Evolutionary conservation across 164 flowering plant species (phyloP).

Genomic region (Aristolochia fimbriata): DNA sequence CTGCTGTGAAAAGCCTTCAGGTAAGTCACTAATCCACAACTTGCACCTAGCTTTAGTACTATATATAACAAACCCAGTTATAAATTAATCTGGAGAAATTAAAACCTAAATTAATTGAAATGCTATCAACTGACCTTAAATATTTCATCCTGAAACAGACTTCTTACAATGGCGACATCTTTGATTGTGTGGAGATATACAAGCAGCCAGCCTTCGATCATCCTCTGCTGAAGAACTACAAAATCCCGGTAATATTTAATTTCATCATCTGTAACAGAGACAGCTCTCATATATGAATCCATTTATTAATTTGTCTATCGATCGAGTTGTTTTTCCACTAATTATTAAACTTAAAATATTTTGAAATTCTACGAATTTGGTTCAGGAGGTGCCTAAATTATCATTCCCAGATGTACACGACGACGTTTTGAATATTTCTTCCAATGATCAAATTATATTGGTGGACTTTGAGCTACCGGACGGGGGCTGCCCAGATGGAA

Average conservation of each 20-base stretch:
- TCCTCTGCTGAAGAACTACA: background rate
- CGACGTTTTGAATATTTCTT: background rate
- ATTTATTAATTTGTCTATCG: too few relatives aligned
- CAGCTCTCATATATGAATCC: too few relatives aligned
- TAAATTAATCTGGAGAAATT: too few relatives aligned
- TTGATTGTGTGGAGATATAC: conserved; percentile 1
- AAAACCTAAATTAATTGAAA: too few relatives aligned
- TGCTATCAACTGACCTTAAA: too few relatives aligned
- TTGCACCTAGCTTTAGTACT: background rate
- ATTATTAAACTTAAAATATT: too few relatives aligned
- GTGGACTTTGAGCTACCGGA: background rate
- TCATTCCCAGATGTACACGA: background rate
- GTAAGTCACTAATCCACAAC: background rate
- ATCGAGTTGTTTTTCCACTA: too few relatives aligned
- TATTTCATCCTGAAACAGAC: background rate
- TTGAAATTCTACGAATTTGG: too few relatives aligned
- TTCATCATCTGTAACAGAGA: too few relatives aligned
- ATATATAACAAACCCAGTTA: background rate
- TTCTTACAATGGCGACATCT: background rate
- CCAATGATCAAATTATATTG: background rate
- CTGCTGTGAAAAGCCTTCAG: background rate
- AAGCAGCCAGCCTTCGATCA: conserved; percentile 3
- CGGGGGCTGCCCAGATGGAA: conserved; percentile 6
- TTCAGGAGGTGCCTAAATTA: background rate
- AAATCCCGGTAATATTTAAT: background rate